These are phyloP conservation scores for Chlorociboria aeruginascens DNA, from an alignment of 495 filamentous ascomycete genomes.

Conservation along the genomic window DNA sequence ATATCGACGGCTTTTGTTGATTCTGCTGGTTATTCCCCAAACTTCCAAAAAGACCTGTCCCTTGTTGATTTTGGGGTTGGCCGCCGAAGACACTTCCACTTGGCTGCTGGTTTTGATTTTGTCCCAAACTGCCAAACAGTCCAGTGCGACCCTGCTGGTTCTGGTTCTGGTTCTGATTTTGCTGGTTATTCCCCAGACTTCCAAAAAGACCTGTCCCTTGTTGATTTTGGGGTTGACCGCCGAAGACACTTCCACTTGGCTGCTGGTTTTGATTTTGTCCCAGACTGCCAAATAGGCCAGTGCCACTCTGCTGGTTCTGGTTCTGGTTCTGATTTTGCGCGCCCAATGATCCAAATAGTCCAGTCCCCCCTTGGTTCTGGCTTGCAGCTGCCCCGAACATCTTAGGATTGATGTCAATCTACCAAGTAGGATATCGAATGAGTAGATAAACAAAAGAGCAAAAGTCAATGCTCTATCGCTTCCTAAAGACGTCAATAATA, in stretches of 20 bases:
- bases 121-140: constrained; percentile 9
- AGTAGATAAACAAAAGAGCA: no score
- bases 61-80: constrained; percentile 19
- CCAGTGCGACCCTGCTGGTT: no score
- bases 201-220: constrained; percentile 29
- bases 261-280: constrained; percentile 18
- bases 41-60: constrained; percentile 28
- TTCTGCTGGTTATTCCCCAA: no score
- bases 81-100: constrained; percentile 19
- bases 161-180: constrained; percentile 18
- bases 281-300: constrained; percentile 2
- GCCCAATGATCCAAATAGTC: constrained; percentile 12
- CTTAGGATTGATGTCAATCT: background rate
- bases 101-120: constrained; percentile 18
- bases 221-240: constrained; percentile 16
- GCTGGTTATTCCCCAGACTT: constrained; percentile 11
- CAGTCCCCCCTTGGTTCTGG: constrained; percentile 4
- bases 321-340: background rate
- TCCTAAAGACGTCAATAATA: no score
- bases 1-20: no score
- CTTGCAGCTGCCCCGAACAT: constrained; percentile 4
- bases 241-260: constrained; percentile 21
- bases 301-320: constrained; percentile 5
- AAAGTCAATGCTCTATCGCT: no score
- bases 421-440: no score